These are phyloP conservation scores for Ophiocytium majus DNA, from an alignment of 352 stramenopile genomes.

Conservation along the genomic window DNA sequence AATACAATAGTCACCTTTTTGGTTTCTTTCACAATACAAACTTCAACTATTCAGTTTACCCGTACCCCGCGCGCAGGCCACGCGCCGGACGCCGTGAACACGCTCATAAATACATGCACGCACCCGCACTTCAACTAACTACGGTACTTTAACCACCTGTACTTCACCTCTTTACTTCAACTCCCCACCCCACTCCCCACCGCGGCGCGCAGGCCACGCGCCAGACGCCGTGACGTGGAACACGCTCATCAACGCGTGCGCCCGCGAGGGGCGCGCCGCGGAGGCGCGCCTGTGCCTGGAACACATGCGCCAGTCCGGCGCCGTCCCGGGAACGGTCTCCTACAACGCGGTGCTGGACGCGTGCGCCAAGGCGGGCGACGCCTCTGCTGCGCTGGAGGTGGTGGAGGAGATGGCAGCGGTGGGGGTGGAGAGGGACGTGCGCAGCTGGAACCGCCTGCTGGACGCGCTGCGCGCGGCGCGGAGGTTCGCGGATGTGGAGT, in stretches of 20 bases:
- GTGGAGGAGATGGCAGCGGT: slow-evolving; percentile 26
- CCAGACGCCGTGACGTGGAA: slow-evolving; percentile 35
- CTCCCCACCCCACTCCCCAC: too few relatives aligned
- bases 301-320: slow-evolving; percentile 29
- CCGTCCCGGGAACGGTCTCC: slow-evolving; percentile 32
- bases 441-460: slow-evolving; percentile 27
- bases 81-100: too few relatives aligned
- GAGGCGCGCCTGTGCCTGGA: slow-evolving; percentile 25
- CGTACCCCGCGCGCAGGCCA: too few relatives aligned
- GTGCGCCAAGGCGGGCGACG: slow-evolving; percentile 27
- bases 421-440: slow-evolving; percentile 17
- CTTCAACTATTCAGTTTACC: too few relatives aligned
- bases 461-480: slow-evolving; percentile 15
- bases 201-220: too few relatives aligned
- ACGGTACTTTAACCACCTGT: too few relatives aligned
- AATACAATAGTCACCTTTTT: too few relatives aligned
- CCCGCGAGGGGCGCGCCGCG: slow-evolving; percentile 26
- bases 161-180: too few relatives aligned
- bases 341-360: slow-evolving; percentile 47
- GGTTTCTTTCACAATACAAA: too few relatives aligned
- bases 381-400: slow-evolving; percentile 27
- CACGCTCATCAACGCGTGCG: slow-evolving; percentile 38
- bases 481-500: slow-evolving; percentile 33
- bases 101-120: too few relatives aligned
- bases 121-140: too few relatives aligned